These are phyloP conservation scores for Paraconiothyrium sp. DNA, from an alignment of 2,329 filamentous ascomycete genomes.

Conservation along the genomic window DNA sequence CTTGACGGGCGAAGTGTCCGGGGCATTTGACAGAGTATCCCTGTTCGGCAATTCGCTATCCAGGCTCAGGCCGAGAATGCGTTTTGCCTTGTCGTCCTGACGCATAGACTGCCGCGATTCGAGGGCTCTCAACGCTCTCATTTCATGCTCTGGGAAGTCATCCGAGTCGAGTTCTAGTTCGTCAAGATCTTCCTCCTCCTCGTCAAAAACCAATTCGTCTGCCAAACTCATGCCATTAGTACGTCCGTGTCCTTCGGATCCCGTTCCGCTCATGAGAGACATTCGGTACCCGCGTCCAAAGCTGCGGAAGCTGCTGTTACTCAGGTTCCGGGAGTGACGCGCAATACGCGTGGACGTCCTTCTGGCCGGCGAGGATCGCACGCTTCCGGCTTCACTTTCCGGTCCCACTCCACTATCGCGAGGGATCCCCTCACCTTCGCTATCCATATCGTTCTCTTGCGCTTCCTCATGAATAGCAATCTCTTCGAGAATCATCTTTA, in stretches of 20 bases:
- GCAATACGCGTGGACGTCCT: conserved; percentile 57
- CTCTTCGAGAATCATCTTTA: conserved; percentile 87
- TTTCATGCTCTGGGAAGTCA: conserved; percentile 58
- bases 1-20: conserved; percentile 39
- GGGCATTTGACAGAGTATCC: conserved; percentile 30
- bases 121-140: conserved; percentile 49
- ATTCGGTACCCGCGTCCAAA: conserved; percentile 71
- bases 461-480: conserved; percentile 74
- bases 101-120: conserved; percentile 54
- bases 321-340: conserved; percentile 67
- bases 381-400: conserved; percentile 74
- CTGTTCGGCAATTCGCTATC: conserved; percentile 37
- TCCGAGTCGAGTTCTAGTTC: conserved; percentile 73
- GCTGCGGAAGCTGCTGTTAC: conserved; percentile 61
- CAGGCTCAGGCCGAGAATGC: conserved; percentile 53
- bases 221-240: conserved; percentile 79
- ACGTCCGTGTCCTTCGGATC: conserved; percentile 63
- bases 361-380: conserved; percentile 67
- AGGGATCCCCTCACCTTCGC: conserved; percentile 68
- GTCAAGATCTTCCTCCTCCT: conserved; percentile 70
- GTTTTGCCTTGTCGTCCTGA: conserved; percentile 58
- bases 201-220: conserved; percentile 88
- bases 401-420: conserved; percentile 66
- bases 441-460: conserved; percentile 56
- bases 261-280: conserved; percentile 71